Evolutionary conservation across 2,329 filamentous ascomycete species (phyloP).

Genomic region (Aspergillus neotritici): DNA sequence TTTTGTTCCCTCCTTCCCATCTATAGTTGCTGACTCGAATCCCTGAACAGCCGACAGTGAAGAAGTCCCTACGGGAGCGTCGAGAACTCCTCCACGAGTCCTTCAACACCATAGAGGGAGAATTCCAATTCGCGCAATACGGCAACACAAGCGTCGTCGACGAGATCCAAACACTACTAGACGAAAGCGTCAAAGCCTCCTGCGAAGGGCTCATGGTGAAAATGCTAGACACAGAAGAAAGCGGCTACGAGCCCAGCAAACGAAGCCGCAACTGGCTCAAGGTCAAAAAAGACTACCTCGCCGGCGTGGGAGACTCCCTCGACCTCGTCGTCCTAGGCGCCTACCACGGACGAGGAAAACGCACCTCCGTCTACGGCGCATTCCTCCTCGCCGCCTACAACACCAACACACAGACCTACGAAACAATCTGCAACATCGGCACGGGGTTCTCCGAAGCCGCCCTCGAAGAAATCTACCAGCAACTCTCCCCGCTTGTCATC

Average conservation of each 20-base stretch:
- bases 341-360: conserved; percentile 91
- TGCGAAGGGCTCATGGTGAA: conserved; percentile 99
- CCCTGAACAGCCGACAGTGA: conserved; percentile 60
- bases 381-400: conserved; percentile 97
- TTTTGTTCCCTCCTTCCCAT: neutral
- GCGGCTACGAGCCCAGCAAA: conserved; percentile 92
- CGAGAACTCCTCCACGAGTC: conserved; percentile 67
- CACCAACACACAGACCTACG: conserved; percentile 69
- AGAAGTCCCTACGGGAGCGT: conserved; percentile 78
- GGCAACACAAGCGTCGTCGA: conserved; percentile 86
- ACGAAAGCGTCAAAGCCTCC: conserved; percentile 90
- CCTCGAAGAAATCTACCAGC: conserved; percentile 76
- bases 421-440: conserved; percentile 97
- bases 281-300: conserved; percentile 97
- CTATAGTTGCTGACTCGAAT: conserved; percentile 2
- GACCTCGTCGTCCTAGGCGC: conserved; percentile 94
- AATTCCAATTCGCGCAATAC: conserved; percentile 82
- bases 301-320: conserved; percentile 88
- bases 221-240: conserved; percentile 91
- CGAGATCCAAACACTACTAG: conserved; percentile 85
- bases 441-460: conserved; percentile 94
- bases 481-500: conserved; percentile 72
- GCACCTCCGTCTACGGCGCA: conserved; percentile 89
- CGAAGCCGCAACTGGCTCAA: conserved; percentile 98
- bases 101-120: conserved; percentile 74